Conservation (phyloP, 2,329 filamentous ascomycete genomes). For the Tolypocladium pustulatum region DNA sequence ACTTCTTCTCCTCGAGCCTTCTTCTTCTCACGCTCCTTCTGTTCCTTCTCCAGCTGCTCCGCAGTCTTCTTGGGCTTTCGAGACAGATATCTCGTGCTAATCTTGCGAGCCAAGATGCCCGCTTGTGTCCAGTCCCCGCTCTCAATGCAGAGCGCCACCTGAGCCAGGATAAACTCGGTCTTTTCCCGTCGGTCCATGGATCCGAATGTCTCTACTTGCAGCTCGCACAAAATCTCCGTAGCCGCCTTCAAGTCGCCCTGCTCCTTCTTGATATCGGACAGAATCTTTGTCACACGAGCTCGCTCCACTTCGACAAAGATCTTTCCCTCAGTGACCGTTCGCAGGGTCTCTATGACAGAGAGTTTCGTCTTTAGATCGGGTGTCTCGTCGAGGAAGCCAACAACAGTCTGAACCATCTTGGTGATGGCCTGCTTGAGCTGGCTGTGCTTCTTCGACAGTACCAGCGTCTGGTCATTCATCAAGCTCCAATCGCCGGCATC, state of each 20-base stretch:
- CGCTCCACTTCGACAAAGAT: conserved; percentile 99
- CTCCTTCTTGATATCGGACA: conserved; percentile 95
- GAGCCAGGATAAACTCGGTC: conserved; percentile 95
- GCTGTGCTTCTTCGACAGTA: conserved; percentile 98
- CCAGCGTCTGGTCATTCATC: conserved; percentile 90
- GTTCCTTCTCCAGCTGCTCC: conserved; percentile 83
- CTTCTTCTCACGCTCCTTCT: conserved; percentile 80
- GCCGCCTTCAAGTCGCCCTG: conserved; percentile 88
- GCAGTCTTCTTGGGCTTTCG: conserved; percentile 84
- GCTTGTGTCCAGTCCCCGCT: conserved; percentile 95
- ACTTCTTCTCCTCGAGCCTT: conserved; percentile 71
- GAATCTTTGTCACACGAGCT: conserved; percentile 84
- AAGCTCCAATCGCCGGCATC: conserved; percentile 85
- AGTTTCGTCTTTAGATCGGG: conserved; percentile 82
- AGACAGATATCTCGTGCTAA: conserved; percentile 85
- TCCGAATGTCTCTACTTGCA: conserved; percentile 97
- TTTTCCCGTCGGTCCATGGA: conserved; percentile 97
- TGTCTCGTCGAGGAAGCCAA: conserved; percentile 80
- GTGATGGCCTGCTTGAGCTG: conserved; percentile 99
- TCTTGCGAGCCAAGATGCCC: conserved; percentile 87
- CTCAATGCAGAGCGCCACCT: conserved; percentile 91
- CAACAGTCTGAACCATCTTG: conserved; percentile 96
- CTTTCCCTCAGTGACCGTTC: conserved; percentile 97
- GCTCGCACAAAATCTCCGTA: conserved; percentile 86
- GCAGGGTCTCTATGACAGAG: conserved; percentile 84